phyloP scores from a whole-genome alignment of 768 basidiomycete species.

The Crepidotus variabilis region DNA sequence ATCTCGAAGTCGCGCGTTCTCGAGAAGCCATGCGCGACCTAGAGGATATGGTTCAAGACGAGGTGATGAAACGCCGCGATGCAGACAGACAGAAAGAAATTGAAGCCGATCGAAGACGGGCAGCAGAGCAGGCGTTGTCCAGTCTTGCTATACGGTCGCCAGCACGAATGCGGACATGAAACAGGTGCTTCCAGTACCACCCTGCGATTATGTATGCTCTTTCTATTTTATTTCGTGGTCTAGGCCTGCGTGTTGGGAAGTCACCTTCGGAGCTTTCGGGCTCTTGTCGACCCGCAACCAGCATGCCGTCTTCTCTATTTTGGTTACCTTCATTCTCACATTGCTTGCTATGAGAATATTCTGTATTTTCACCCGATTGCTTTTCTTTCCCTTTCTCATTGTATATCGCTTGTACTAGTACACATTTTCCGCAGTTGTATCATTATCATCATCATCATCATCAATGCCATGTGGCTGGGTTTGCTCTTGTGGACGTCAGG shows the following conservation, averaged over 20 bases:
- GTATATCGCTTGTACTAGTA: background rate
- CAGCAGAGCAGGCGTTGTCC: conserved; percentile 22
- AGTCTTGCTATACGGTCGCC: conserved; percentile 16
- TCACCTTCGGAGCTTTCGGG: background rate
- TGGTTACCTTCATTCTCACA: no score
- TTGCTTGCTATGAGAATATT: no score
- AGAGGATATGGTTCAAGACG: conserved; percentile 60
- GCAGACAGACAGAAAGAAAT: conserved; percentile 50
- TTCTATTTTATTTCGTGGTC: background rate
- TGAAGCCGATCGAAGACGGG: conserved; percentile 40
- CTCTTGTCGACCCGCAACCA: no score
- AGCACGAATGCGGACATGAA: conserved; percentile 10
- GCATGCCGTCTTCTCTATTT: no score
- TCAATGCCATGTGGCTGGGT: background rate
- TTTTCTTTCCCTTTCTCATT: background rate
- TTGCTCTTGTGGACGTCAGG: background rate
- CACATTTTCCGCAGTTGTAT: background rate
- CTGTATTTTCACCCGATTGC: background rate
- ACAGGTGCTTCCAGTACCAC: background rate
- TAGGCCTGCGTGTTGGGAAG: background rate
- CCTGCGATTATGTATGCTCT: background rate
- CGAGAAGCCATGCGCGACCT: conserved; percentile 50
- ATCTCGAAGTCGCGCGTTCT: conserved; percentile 55
- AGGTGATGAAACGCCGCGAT: conserved; percentile 52
- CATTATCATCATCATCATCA: background rate